Base-by-base conservation (phyloP, 2,329 filamentous ascomycete species). In the Arthrobotrys megalospora region DNA sequence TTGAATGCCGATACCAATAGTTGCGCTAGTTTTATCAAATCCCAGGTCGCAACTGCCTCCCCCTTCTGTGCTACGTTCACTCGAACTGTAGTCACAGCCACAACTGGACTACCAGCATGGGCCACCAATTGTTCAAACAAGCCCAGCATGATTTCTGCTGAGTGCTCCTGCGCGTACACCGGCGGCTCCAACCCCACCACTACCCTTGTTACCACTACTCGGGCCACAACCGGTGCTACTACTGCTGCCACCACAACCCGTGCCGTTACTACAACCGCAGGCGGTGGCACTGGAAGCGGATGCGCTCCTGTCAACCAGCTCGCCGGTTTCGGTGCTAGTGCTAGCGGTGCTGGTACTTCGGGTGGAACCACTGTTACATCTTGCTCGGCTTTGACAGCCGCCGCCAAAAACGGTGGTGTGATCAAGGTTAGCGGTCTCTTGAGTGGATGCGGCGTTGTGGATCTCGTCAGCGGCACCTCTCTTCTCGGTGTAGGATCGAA, bases 401-500 rank as follows among this genome's bases (percentile, higher is more conserved):
- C 85, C 47, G 83, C 84, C 45, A 34, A 50, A 7, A 68, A 52
- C 14, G 84, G 85, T 14, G 84, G 84, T 48, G 86, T 88, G 52
- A 85, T 88, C 71, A 84, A 85, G 71, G 83, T 88, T 80, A 85
- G 84, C 14, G 86, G 87, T 24, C 84, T 84, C 43, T 85, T 88
- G 69, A 82, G 82, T 45, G 85, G 84, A 55, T 84, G 83, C 55
- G 85, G 82, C 38, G 84, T 86, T 62, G 82, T 88, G 76, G 85
- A 86, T 77, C 82, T 89, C 45, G 82, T 83, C 67, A 85, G 85
- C 72, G 86, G 87, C 83, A 89, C 87, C 73, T 86, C 86, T 21
- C 84, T 89, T 79, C 84, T 88, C 66, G 88, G 88, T 70, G 85
- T 87, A 71, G 85, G 87, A 63, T 84, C 85, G 45, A 83, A 83